Base-by-base conservation (phyloP, 2,329 filamentous ascomycete species). In the Fusarium coicis region DNA sequence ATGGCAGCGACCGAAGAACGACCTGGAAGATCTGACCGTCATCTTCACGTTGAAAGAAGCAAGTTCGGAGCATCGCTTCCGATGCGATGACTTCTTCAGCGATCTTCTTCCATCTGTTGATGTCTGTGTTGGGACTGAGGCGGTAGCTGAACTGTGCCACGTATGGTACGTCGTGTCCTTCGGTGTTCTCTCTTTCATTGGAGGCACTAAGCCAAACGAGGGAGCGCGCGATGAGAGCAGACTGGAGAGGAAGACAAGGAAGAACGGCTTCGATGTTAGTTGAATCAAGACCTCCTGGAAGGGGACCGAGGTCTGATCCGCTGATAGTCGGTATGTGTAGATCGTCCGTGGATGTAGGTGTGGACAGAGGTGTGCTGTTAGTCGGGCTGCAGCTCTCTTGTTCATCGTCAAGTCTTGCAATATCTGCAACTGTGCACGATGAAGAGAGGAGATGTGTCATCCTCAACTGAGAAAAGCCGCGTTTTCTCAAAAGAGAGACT, bases 231-330 rank as follows among this genome's bases (percentile, higher is more conserved):
- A 72, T 53, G 7, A 72, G 57, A 1, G 63, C 63, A 5, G 69
- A 72, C n/a, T 72, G 69, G 4, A 72, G 53, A 42, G 69, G 69
- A 1, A 72, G 54, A 4, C 69, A 72, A 10, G 68, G 68, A 4
- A 72, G n/a, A 1, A 72, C 49, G 2, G 26, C 57, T n/a, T 59
- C 43, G 4, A 72, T 64, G 5, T 60, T 60, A 5, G 15, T 8
- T 4, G 2, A 10, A 1, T 60, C 16, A 1, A 66, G 44, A 14
- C 23, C 39, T 16, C 28, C 12, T 0, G 32, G 26, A 2, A 69
- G 39, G 2, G 43, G 16, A 0, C 57, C 57, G 26, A 72, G 57
- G 1, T 69, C 57, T 9, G 5, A 23, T 4, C 15, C n/a, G 2
- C 18, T 15, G 4, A 60, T 2, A 8, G 12, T 9, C 0, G 9